These are phyloP conservation scores for Elsinoe batatas DNA, from an alignment of 2,329 filamentous ascomycete genomes.

Conservation along the genomic window DNA sequence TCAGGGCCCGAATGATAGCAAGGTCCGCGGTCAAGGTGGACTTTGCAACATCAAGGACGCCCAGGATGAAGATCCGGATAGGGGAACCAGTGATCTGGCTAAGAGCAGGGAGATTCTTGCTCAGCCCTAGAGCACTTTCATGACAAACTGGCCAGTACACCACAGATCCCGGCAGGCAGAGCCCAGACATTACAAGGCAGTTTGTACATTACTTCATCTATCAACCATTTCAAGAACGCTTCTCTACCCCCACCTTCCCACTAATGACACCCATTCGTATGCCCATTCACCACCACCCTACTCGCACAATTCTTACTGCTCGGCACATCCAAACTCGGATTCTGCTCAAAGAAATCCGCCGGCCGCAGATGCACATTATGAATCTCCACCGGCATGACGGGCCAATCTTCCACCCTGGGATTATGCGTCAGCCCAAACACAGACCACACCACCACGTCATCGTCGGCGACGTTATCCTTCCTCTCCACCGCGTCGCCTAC, in stretches of 20 bases:
- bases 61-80: conserved; percentile 33
- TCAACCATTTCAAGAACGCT: background rate
- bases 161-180: too few species aligned
- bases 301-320: conserved; percentile 11
- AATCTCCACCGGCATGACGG: conserved; percentile 41
- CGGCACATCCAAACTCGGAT: conserved; percentile 43
- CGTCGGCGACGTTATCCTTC: conserved; percentile 33
- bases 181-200: too few species aligned
- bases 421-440: conserved; percentile 44
- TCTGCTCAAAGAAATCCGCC: conserved; percentile 44
- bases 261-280: background rate
- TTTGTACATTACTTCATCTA: too few species aligned
- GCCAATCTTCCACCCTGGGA: conserved; percentile 43
- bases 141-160: too few species aligned
- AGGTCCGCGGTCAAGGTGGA: conserved; percentile 25
- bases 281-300: background rate
- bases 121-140: background rate
- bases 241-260: background rate
- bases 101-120: conserved; percentile 26
- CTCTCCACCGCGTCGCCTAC: conserved; percentile 36
- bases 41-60: conserved; percentile 27
- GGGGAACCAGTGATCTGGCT: conserved; percentile 35
- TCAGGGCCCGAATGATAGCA: conserved; percentile 21
- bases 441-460: conserved; percentile 42
- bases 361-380: conserved; percentile 40